Evolutionary conservation across 495 filamentous ascomycete genomes (phyloP).

Genomic region (Aspergillus egyptiacus): DNA sequence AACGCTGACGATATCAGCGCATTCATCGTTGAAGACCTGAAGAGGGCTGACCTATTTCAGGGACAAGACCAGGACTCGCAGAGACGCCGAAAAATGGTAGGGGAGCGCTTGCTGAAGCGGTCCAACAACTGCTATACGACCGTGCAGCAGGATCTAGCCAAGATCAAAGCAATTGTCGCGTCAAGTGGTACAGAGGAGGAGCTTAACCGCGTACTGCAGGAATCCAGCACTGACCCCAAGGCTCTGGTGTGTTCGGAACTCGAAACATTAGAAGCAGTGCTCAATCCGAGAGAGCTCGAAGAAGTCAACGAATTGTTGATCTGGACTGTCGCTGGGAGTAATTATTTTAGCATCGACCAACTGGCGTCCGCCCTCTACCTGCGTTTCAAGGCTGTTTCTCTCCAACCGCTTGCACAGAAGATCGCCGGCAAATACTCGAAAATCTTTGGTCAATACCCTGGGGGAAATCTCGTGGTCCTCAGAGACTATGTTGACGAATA

Average conservation of each 20-base stretch:
- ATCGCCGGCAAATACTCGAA: slow-evolving; percentile 22
- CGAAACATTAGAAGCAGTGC: slow-evolving; percentile 13
- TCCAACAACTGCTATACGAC: slow-evolving; percentile 9
- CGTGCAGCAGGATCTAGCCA: slow-evolving; percentile 11
- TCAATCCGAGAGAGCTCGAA: slow-evolving; percentile 20
- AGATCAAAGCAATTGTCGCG: slow-evolving; percentile 17
- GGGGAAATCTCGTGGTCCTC: background rate
- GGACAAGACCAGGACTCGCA: slow-evolving; percentile 8
- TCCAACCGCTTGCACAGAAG: slow-evolving; percentile 18
- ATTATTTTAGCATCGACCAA: slow-evolving; percentile 7
- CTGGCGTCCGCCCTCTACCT: slow-evolving; percentile 18
- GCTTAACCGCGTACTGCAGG: slow-evolving; percentile 15
- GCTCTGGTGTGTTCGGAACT: slow-evolving; percentile 13
- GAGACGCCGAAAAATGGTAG: background rate
- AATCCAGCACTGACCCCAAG: slow-evolving; percentile 16
- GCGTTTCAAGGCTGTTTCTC: slow-evolving; percentile 15
- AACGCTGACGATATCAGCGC: slow-evolving; percentile 4
- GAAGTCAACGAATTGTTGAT: slow-evolving; percentile 25
- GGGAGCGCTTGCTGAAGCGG: slow-evolving; percentile 6
- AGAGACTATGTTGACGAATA: slow-evolving; percentile 12
- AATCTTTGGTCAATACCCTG: slow-evolving; percentile 11
- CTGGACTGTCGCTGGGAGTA: slow-evolving; percentile 19
- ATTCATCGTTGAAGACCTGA: slow-evolving; percentile 11
- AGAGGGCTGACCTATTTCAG: slow-evolving; percentile 9
- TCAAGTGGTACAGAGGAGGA: slow-evolving; percentile 22